Evolutionary conservation across 257 asterid species (phyloP).

Genomic region (Misopates orontium): DNA sequence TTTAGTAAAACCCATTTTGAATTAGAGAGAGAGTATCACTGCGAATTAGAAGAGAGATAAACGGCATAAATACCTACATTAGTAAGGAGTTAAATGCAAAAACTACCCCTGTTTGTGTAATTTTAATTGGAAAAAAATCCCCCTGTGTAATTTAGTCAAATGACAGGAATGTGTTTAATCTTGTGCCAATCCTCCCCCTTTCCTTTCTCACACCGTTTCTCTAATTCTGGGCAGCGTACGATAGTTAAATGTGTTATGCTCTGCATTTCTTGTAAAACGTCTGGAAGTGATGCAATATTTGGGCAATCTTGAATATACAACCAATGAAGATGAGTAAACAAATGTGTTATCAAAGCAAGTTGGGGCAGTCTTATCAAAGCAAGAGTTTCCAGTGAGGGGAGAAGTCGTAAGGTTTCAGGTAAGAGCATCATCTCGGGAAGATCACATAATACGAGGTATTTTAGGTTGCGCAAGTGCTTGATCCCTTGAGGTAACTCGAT

Average conservation of each 20-base stretch:
- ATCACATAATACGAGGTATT: fast-evolving
- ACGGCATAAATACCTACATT: too few relatives aligned
- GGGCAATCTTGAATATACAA: conserved; percentile 10
- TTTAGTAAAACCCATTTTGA: too few relatives aligned
- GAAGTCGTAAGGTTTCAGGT: conserved; percentile 16
- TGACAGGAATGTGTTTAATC: conserved; percentile 31
- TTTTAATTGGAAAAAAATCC: too few relatives aligned
- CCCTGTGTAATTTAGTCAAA: too few relatives aligned
- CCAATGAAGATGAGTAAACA: not conserved
- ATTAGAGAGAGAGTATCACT: too few relatives aligned
- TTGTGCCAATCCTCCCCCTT: conserved; percentile 36
- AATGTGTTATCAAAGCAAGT: conserved; percentile 29
- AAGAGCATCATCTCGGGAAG: conserved; percentile 22
- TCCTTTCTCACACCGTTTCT: conserved; percentile 26
- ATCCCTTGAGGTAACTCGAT: conserved; percentile 18
- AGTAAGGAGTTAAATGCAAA: too few relatives aligned
- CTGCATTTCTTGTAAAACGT: conserved; percentile 17
- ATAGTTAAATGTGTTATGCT: conserved; percentile 19
- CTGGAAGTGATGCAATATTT: conserved; percentile 28
- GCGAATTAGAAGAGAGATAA: too few relatives aligned
- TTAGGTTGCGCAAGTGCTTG: conserved; percentile 12
- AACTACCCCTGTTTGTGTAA: too few relatives aligned
- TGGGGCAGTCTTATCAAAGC: not conserved
- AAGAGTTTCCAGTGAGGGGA: conserved; percentile 4
- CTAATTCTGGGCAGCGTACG: not conserved